Evolutionary conservation across 495 filamentous ascomycete species (phyloP).

Genomic region (Paragyromitra xinjiangensis): DNA sequence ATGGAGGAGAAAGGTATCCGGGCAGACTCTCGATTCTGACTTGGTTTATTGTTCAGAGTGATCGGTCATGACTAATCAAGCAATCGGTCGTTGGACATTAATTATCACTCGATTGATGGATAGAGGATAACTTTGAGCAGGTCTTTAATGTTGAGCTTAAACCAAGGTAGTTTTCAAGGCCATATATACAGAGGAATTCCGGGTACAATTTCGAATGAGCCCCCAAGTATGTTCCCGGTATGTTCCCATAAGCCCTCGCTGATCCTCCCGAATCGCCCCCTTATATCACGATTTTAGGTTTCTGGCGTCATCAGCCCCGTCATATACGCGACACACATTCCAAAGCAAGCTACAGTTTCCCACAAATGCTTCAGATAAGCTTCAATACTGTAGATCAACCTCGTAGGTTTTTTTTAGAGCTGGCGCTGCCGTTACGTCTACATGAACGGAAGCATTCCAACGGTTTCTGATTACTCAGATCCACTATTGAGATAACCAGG

Average conservation of each 20-base stretch:
- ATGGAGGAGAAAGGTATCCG: background rate
- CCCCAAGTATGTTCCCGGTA: background rate
- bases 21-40: constrained; percentile 11
- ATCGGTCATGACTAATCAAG: constrained; percentile 31
- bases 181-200: background rate
- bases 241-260: background rate
- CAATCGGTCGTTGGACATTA: background rate
- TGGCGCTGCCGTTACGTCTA: background rate
- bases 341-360: background rate
- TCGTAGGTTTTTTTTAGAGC: background rate
- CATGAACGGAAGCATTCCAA: background rate
- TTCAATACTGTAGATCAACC: background rate
- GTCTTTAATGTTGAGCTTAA: background rate
- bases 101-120: constrained; percentile 20
- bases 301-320: background rate
- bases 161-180: background rate
- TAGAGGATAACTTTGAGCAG: too few species aligned
- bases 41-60: constrained; percentile 30
- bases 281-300: background rate
- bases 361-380: background rate
- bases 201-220: background rate
- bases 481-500: background rate
- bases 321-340: background rate
- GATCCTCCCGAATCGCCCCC: background rate
- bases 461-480: background rate